These are phyloP conservation scores for Combretum micranthum DNA, from an alignment of 345 rosid species.

Conservation along the genomic window DNA sequence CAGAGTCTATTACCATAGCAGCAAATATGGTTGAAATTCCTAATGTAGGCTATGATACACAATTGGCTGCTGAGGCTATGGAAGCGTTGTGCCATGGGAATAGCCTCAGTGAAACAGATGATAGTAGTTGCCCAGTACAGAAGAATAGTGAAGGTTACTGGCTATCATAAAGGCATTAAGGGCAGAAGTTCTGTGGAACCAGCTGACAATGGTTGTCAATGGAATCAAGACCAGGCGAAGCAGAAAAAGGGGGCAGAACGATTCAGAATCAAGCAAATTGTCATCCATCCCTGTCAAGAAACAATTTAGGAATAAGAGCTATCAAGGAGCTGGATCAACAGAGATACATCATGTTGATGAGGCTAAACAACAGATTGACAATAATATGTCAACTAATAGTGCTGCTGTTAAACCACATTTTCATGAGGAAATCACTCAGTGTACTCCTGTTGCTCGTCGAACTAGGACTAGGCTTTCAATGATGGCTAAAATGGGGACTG, in stretches of 20 bases:
- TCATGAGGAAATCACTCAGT: slow-evolving; percentile 9
- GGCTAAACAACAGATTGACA: slow-evolving; percentile 2
- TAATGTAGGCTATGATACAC: slow-evolving; percentile 70
- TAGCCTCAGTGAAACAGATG: slow-evolving; percentile 10
- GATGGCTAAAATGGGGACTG: slow-evolving; percentile 14
- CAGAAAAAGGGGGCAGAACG: slow-evolving; percentile 32
- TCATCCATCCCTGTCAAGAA: slow-evolving; percentile 17
- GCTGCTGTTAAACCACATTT: slow-evolving; percentile 2
- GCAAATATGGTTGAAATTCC: slow-evolving; percentile 27
- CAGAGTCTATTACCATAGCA: slow-evolving; percentile 19
- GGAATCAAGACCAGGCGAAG: slow-evolving; percentile 21
- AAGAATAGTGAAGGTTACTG: background rate
- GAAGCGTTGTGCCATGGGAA: slow-evolving; percentile 58
- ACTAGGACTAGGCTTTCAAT: slow-evolving; percentile 39
- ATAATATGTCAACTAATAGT: slow-evolving; percentile 18
- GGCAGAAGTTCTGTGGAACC: slow-evolving; percentile 9
- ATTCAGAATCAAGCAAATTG: slow-evolving; percentile 13
- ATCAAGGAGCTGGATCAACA: background rate
- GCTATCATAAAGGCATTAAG: slow-evolving; percentile 12
- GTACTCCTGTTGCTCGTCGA: slow-evolving; percentile 31
- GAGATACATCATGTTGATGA: slow-evolving; percentile 10
- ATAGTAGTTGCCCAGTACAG: background rate
- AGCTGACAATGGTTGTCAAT: slow-evolving; percentile 16
- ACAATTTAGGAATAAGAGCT: slow-evolving; percentile 16
- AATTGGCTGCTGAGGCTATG: slow-evolving; percentile 91